Conservation (phyloP, 495 filamentous ascomycete genomes). For the Eremomyces bilateralis region DNA sequence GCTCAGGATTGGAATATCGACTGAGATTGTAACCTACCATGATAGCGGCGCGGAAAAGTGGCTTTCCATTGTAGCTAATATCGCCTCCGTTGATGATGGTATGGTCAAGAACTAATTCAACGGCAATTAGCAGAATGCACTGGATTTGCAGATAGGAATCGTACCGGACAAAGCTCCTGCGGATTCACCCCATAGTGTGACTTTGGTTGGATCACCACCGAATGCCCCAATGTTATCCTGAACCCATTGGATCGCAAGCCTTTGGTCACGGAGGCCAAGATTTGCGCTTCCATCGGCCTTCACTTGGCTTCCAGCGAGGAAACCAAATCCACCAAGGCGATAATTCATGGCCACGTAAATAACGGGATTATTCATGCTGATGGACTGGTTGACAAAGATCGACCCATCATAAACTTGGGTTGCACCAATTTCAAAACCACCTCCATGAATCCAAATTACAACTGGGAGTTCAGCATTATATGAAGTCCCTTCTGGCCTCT, state of each 20-base stretch:
- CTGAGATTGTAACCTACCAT: too few relatives aligned
- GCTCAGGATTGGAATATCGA: too few relatives aligned
- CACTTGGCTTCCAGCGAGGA: conserved; percentile 32
- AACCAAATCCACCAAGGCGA: conserved; percentile 6
- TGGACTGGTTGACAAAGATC: background rate
- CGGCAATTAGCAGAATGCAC: too few relatives aligned
- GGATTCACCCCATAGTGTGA: conserved; percentile 55
- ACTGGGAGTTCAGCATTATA: background rate
- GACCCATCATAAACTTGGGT: background rate
- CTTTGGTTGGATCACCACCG: conserved; percentile 20
- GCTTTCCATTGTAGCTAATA: conserved; percentile 44
- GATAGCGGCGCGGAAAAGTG: conserved; percentile 49
- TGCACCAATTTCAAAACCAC: conserved; percentile 1
- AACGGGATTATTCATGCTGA: conserved; percentile 31
- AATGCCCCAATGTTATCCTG: conserved; percentile 27
- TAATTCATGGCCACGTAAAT: conserved; percentile 1
- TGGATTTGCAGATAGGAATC: too few relatives aligned
- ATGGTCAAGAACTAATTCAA: conserved; percentile 48
- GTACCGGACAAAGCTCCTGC: conserved; percentile 43
- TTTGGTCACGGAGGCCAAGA: conserved; percentile 11
- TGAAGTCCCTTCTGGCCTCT: background rate
- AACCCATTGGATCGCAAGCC: conserved; percentile 14
- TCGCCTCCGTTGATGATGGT: conserved; percentile 48
- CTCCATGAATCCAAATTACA: conserved; percentile 2
- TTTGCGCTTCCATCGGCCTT: conserved; percentile 7